Conservation (phyloP, 139 green algal genomes). For the Chlamydomonas sp. region DNA sequence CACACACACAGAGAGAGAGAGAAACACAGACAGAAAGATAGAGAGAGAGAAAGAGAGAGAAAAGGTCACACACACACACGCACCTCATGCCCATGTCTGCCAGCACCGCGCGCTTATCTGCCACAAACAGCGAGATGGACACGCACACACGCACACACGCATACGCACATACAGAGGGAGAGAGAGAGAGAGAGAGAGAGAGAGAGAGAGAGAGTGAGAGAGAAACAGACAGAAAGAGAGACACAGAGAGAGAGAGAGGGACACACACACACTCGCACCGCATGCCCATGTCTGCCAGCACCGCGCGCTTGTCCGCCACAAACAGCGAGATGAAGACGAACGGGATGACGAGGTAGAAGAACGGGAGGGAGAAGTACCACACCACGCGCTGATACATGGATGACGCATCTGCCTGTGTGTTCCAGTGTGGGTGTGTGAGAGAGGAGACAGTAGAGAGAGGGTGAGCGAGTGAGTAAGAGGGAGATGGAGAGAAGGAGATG, state of each 20-base stretch:
- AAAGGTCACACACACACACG: background rate
- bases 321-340: slow-evolving; percentile 60
- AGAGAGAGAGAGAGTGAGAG: too few relatives aligned
- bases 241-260: slow-evolving; percentile 55
- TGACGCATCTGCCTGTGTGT: slow-evolving; percentile 5
- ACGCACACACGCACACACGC: too few relatives aligned
- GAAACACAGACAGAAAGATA: background rate
- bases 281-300: slow-evolving; percentile 34
- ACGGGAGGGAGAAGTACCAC: slow-evolving; percentile 39
- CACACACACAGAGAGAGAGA: background rate
- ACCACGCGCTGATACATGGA: slow-evolving; percentile 24
- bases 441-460: too few relatives aligned
- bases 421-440: background rate
- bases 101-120: slow-evolving; percentile 42
- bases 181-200: too few relatives aligned
- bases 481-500: too few relatives aligned
- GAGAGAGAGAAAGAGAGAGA: background rate
- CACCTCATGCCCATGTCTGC: slow-evolving; percentile 21
- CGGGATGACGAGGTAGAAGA: slow-evolving; percentile 54
- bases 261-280: too few relatives aligned
- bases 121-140: slow-evolving; percentile 55
- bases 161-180: too few relatives aligned
- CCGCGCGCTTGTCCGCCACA: slow-evolving; percentile 43
- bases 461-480: too few relatives aligned
- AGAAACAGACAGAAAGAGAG: too few relatives aligned